A percentile compares a stretch with the other conserved stretches of the same genome.
These are phyloP conservation scores for Leccinum idahoense DNA, from an alignment of 1,284 basidiomycete species.

Conservation along the genomic window DNA sequence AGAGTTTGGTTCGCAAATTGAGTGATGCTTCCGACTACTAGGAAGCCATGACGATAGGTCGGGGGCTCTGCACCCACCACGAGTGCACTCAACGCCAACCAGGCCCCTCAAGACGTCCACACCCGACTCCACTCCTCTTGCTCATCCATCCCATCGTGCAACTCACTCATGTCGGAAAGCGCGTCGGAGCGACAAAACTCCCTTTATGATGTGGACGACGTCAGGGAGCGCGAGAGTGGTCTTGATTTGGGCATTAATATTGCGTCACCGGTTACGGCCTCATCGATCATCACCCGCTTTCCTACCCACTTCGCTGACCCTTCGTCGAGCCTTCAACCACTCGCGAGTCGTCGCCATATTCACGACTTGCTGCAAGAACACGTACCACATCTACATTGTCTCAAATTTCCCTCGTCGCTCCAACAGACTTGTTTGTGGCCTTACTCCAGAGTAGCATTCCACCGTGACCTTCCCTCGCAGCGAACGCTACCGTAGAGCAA, in stretches of 20 bases:
- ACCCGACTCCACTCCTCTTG: conserved; percentile 23
- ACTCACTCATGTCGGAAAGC: conserved; percentile 41
- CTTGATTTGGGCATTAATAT: conserved; percentile 5
- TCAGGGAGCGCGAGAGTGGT: conserved; percentile 13
- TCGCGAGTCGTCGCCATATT: conserved; percentile 56
- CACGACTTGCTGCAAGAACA: conserved; percentile 83
- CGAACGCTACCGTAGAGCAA: conserved; percentile 52
- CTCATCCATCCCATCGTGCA: conserved; percentile 32
- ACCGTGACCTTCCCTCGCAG: conserved; percentile 46
- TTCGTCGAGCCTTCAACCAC: conserved; percentile 50
- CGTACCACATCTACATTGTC: conserved; percentile 83
- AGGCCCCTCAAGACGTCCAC: conserved; percentile 13
- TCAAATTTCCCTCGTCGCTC: conserved; percentile 70
- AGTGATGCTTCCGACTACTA: conserved; percentile 4
- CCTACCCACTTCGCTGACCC: conserved; percentile 61
- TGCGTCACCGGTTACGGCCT: conserved; percentile 10
- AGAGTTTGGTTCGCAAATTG: neutral
- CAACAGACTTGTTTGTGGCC: conserved; percentile 48
- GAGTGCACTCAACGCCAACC: conserved; percentile 7
- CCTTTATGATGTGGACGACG: conserved; percentile 25
- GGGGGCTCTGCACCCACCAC: conserved; percentile 13
- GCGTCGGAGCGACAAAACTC: conserved; percentile 35
- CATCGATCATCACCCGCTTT: conserved; percentile 73
- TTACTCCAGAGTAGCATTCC: conserved; percentile 55
- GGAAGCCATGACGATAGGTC: conserved; percentile 9